Conservation (phyloP, 176 grass and related monocot genomes). For the Cenchrus purpureus region DNA sequence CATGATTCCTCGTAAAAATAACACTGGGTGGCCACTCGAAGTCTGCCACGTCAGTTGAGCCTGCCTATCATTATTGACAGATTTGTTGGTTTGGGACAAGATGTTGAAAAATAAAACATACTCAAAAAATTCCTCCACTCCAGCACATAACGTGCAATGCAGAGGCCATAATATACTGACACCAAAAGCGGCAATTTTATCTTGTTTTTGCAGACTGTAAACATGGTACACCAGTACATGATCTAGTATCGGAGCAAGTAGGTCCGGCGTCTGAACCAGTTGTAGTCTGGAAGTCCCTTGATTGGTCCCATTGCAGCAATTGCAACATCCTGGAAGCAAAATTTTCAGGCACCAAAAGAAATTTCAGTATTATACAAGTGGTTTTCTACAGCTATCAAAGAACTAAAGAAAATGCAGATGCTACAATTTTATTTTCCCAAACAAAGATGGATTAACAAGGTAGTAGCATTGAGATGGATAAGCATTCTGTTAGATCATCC, state of each 20-base stretch:
- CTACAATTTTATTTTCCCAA: conserved; percentile 3
- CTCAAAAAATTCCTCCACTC: conserved; percentile 59
- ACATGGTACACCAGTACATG: conserved; percentile 37
- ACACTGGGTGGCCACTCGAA: conserved; percentile 31
- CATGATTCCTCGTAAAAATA: conserved; percentile 37
- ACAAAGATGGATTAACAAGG: not conserved
- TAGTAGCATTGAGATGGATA: not conserved
- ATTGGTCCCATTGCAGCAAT: conserved; percentile 94
- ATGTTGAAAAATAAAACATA: conserved; percentile 39
- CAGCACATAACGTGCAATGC: conserved; percentile 40
- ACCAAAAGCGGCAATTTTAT: conserved; percentile 49
- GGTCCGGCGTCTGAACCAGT: conserved; percentile 99
- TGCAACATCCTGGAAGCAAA: conserved; percentile 72
- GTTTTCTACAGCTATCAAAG: conserved; percentile 9
- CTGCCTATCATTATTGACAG: conserved; percentile 78
- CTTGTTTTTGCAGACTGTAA: conserved; percentile 54
- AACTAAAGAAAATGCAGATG: not conserved
- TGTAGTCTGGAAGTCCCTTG: conserved; percentile 91
- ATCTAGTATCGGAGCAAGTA: conserved; percentile 96
- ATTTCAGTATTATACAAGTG: not conserved
- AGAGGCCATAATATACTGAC: conserved; percentile 52
- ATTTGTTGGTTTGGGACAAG: conserved; percentile 41
- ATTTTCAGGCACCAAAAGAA: not conserved
- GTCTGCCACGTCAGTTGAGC: conserved; percentile 53
- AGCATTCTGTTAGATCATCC: not conserved